Percentiles rank a stretch among this genome's conserved stretches.
Evolutionary conservation across 2,329 filamentous ascomycete species (phyloP).

Genomic region (Mycosphaerella arachidis): DNA sequence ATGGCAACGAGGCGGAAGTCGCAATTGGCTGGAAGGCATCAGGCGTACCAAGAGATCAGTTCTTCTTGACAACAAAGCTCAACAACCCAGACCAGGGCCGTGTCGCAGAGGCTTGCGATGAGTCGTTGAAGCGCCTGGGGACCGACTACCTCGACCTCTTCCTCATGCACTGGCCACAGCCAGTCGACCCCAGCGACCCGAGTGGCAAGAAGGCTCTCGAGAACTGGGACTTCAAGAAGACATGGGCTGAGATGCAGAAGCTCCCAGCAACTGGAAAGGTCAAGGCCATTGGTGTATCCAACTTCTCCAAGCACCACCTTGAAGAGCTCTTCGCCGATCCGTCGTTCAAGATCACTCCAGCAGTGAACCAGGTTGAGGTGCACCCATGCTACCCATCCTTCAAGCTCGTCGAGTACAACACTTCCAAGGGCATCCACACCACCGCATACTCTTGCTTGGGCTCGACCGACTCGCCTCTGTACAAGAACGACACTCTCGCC

Average conservation of each 20-base stretch:
- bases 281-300: conserved; percentile 71
- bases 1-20: conserved; percentile 73
- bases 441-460: conserved; percentile 73
- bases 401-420: conserved; percentile 69
- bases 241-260: conserved; percentile 50
- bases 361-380: conserved; percentile 78
- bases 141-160: conserved; percentile 66
- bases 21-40: conserved; percentile 66
- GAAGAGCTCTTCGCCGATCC: conserved; percentile 66
- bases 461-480: conserved; percentile 64
- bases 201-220: conserved; percentile 58
- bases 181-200: conserved; percentile 56
- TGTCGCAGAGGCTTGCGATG: conserved; percentile 58
- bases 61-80: conserved; percentile 78
- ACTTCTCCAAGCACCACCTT: conserved; percentile 76
- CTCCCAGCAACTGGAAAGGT: conserved; percentile 65
- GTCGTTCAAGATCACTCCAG: conserved; percentile 57
- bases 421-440: conserved; percentile 67
- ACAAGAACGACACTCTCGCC: conserved; percentile 61
- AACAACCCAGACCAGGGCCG: conserved; percentile 75
- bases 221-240: conserved; percentile 80
- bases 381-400: conserved; percentile 79
- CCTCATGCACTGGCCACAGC: conserved; percentile 68
- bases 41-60: conserved; percentile 60
- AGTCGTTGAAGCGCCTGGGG: conserved; percentile 57